phyloP scores from a whole-genome alignment of 305 asterid genomes.

The Fraxinus sp. region DNA sequence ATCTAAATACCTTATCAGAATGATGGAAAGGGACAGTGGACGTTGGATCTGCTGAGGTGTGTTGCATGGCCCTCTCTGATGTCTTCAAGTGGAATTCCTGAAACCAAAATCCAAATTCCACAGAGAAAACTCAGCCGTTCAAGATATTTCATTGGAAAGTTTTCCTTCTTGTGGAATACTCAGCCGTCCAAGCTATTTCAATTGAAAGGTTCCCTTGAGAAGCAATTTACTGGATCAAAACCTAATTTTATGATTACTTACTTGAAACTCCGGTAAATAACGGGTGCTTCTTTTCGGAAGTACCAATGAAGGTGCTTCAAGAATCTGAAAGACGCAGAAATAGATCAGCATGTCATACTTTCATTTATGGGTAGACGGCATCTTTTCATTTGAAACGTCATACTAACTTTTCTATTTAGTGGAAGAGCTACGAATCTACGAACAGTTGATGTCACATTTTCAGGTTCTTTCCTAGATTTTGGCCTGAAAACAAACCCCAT shows the following conservation, averaged over 20 bases:
- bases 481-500: slow-evolving; percentile 49
- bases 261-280: slow-evolving; percentile 44
- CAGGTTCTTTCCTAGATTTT: slow-evolving; percentile 50
- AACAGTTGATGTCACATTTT: slow-evolving; percentile 41
- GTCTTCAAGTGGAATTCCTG: slow-evolving; percentile 93
- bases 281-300: slow-evolving; percentile 63
- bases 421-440: slow-evolving; percentile 89
- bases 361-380: slow-evolving; percentile 11
- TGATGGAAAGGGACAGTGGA: slow-evolving; percentile 26
- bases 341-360: slow-evolving; percentile 22
- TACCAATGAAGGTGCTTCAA: slow-evolving; percentile 64
- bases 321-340: slow-evolving; percentile 53
- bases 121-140: slow-evolving; percentile 17
- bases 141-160: background rate
- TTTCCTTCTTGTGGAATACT: background rate
- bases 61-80: slow-evolving; percentile 76
- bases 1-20: slow-evolving; percentile 24
- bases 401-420: slow-evolving; percentile 72
- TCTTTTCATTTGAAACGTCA: slow-evolving; percentile 10
- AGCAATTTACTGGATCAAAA: background rate
- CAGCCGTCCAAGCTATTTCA: background rate
- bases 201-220: background rate
- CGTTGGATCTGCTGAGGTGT: slow-evolving; percentile 44
- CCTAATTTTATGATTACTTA: slow-evolving; percentile 27
- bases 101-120: slow-evolving; percentile 23